Conservation (phyloP, 1,139 yeast species). For the Hemisphaericaspora subhashii region DNA sequence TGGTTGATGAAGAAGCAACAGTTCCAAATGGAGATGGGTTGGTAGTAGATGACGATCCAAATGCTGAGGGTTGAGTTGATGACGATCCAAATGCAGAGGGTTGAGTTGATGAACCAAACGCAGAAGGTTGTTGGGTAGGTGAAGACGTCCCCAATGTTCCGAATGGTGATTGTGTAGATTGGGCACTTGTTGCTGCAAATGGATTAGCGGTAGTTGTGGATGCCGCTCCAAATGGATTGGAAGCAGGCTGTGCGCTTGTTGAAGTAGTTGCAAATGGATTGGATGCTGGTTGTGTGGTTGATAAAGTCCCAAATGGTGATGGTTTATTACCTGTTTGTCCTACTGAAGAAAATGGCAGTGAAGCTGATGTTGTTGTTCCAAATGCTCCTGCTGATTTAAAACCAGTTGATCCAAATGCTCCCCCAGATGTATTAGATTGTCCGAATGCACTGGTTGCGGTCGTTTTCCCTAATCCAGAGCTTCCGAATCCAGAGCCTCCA, state of each 20-base stretch:
- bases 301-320: constrained; percentile 12
- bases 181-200: constrained; percentile 6
- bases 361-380: constrained; percentile 5
- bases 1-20: constrained; percentile 10
- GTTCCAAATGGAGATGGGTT: constrained; percentile 12
- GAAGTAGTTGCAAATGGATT: background rate
- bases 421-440: constrained; percentile 4
- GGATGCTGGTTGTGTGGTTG: constrained; percentile 1
- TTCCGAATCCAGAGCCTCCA: constrained; percentile 12
- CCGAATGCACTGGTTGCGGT: constrained; percentile 5
- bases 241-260: constrained; percentile 1
- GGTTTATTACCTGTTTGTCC: constrained; percentile 6
- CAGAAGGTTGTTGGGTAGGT: constrained; percentile 7
- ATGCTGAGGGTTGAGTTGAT: constrained; percentile 11
- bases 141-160: no score
- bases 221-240: constrained; percentile 13
- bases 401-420: constrained; percentile 4
- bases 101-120: constrained; percentile 10
- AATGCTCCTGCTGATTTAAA: constrained; percentile 6
- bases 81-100: constrained; percentile 5
- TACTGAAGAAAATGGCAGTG: constrained; percentile 10
- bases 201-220: constrained; percentile 1
- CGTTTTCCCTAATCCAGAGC: constrained; percentile 11
- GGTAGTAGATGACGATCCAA: constrained; percentile 12
- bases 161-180: constrained; percentile 10